A percentile compares a stretch with the other conserved stretches of the same genome.
phyloP scores from a whole-genome alignment of 495 filamentous ascomycete species.

The Penicillium maclennaniae region DNA sequence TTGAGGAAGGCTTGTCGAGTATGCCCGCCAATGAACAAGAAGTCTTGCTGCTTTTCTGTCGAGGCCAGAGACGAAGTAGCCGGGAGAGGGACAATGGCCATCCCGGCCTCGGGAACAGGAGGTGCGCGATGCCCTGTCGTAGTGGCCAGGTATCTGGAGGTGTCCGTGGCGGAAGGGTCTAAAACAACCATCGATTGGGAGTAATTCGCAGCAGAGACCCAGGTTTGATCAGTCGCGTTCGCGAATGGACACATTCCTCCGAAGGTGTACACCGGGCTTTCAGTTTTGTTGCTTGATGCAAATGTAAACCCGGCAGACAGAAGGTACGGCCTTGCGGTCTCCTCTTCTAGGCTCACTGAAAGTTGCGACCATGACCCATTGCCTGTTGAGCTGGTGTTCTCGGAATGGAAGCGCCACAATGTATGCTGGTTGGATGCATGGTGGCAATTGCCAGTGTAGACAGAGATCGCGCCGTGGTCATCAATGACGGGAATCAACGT shows the following conservation, averaged over 20 bases:
- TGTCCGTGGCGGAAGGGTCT: constrained; percentile 20
- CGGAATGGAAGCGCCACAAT: constrained; percentile 54
- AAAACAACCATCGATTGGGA: constrained; percentile 69
- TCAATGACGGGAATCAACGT: constrained; percentile 64
- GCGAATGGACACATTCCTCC: constrained; percentile 81
- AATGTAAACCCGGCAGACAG: constrained; percentile 66
- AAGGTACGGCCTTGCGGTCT: constrained; percentile 53
- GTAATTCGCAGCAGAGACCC: constrained; percentile 67
- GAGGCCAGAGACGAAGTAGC: constrained; percentile 54
- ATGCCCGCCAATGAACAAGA: constrained; percentile 82
- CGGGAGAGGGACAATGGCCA: constrained; percentile 68
- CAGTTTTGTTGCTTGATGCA: constrained; percentile 50
- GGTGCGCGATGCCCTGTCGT: constrained; percentile 47
- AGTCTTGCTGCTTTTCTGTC: constrained; percentile 60
- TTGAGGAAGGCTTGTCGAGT: constrained; percentile 82
- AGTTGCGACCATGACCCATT: constrained; percentile 56
- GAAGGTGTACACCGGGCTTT: constrained; percentile 64
- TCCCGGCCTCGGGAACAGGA: constrained; percentile 82
- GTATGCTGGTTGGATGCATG: constrained; percentile 34
- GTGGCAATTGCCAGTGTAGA: constrained; percentile 67
- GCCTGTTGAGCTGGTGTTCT: constrained; percentile 31
- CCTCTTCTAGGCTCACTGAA: constrained; percentile 22
- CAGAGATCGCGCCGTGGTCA: constrained; percentile 59
- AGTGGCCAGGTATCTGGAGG: constrained; percentile 33
- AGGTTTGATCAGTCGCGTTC: constrained; percentile 38